Evolutionary conservation across 2,329 filamentous ascomycete species (phyloP), one percentile per base, ranked within the genome.

Genomic region (Claviceps maximensis): DNA sequence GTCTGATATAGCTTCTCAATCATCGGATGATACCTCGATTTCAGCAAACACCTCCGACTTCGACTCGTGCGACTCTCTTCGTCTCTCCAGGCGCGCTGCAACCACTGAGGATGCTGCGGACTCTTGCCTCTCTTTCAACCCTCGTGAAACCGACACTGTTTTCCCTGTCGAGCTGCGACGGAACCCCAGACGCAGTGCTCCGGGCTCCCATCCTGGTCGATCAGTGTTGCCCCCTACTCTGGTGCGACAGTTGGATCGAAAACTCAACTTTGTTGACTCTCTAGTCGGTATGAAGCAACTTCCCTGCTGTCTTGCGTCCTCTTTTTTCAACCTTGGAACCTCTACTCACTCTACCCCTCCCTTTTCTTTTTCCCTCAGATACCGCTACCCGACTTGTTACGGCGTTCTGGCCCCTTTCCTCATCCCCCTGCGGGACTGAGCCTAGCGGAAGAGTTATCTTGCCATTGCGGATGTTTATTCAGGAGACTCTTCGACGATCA

Each of bases 341-440:
- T 25, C 27, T 13, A 13, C 42, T 45, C 42, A 45, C 42, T 23
- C 19, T 45, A 1, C 33, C 33, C 12, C 33, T 17, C 36, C 36
- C 5, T 5, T 13, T 5, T 15, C 9, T 27, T 29, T 29, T 29
- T 5, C 7, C 33, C 46, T 58, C 78, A 96, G 91, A 96, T 81
- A 95, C 91, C 62, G 93, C 93, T 51, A 93, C 93, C 52, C 89
- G 95, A 70, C 95, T 97, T 69, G 90, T 98, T 49, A 89, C 96
- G 74, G 87, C 87, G 52, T 95, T 98, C 63, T 98, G 93, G 93
- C 90, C 93, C 47, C 77, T 91, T 45, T 94, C 91, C 52, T 90
- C 88, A 55, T 82, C 85, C 38, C 79, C 86, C 54, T 87, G 86
- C 68, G 83, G 84, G 62, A 83, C 77, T 61, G 87, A 91, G 65